A percentile compares a stretch with the other conserved stretches of the same genome.
These are phyloP conservation scores for Pseudocercospora musae DNA, from an alignment of 2,329 filamentous ascomycete species.

Conservation along the genomic window DNA sequence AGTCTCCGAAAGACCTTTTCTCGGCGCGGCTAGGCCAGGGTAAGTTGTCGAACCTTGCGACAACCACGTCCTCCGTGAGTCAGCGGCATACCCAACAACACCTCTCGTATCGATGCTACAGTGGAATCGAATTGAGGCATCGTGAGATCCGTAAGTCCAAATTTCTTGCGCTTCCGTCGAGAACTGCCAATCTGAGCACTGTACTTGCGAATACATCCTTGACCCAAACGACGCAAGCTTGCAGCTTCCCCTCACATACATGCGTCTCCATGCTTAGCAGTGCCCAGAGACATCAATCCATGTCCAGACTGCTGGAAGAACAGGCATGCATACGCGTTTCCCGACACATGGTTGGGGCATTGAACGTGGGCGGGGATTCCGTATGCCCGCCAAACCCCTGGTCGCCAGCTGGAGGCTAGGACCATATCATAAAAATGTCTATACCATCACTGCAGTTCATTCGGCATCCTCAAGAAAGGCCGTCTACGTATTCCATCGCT, in stretches of 20 bases:
- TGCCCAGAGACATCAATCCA: background rate
- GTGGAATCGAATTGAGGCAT: constrained; percentile 1
- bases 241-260: constrained; percentile 16
- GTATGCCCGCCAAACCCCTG: constrained; percentile 7
- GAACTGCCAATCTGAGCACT: background rate
- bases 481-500: background rate
- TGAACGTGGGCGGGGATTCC: constrained; percentile 9
- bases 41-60: background rate
- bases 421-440: background rate
- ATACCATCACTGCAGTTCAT: background rate
- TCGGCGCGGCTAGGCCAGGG: background rate
- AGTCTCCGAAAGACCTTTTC: background rate
- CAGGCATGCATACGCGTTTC: constrained; percentile 7
- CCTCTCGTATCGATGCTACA: background rate
- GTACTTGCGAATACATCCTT: background rate
- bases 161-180: background rate
- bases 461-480: background rate
- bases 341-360: constrained; percentile 2
- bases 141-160: constrained; percentile 6
- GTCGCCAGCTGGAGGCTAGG: background rate
- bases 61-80: background rate
- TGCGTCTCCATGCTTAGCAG: background rate
- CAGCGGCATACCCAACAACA: background rate
- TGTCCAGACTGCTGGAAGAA: background rate
- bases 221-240: constrained; percentile 3